A percentile compares a stretch with the other conserved stretches of the same genome.
phyloP scores from a whole-genome alignment of 2,329 filamentous ascomycete genomes.

The Madurella fahalii region DNA sequence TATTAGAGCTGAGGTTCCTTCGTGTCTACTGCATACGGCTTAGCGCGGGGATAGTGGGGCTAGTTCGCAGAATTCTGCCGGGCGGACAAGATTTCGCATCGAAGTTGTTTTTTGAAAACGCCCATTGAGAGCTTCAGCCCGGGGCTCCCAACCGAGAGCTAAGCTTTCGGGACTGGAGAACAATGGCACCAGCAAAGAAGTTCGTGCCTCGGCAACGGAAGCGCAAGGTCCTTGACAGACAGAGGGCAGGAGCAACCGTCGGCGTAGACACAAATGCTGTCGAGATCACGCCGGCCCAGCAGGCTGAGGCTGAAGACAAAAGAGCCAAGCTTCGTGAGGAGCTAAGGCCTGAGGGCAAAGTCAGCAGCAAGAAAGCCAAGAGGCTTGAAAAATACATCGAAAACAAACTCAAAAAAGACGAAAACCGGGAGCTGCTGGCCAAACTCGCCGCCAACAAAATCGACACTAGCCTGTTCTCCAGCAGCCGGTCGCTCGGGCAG shows the following conservation, averaged over 20 bases:
- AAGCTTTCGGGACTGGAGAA: not conserved
- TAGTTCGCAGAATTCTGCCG: slow-evolving; percentile 21
- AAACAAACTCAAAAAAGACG: slow-evolving; percentile 90
- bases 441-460: slow-evolving; percentile 75
- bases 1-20: not conserved
- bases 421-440: slow-evolving; percentile 77
- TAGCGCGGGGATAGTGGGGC: slow-evolving; percentile 2
- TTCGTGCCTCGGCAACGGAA: slow-evolving; percentile 64
- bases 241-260: slow-evolving; percentile 44
- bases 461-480: slow-evolving; percentile 77
- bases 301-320: slow-evolving; percentile 49
- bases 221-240: slow-evolving; percentile 63
- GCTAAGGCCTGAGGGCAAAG: slow-evolving; percentile 49
- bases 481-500: slow-evolving; percentile 71
- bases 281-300: slow-evolving; percentile 46
- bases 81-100: slow-evolving; percentile 26
- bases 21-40: not conserved
- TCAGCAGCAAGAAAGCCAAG: slow-evolving; percentile 63
- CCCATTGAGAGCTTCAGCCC: not conserved
- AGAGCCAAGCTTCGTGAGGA: slow-evolving; percentile 54
- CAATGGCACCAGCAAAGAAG: slow-evolving; percentile 35
- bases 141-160: no score
- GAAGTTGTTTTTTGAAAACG: not conserved
- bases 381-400: slow-evolving; percentile 70
- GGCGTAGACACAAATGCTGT: slow-evolving; percentile 46